Percentiles rank a stretch among this genome's conserved stretches.
These are phyloP conservation scores for Selaginella moellendorffii DNA, from an alignment of 75 land plant species.

Conservation along the genomic window DNA sequence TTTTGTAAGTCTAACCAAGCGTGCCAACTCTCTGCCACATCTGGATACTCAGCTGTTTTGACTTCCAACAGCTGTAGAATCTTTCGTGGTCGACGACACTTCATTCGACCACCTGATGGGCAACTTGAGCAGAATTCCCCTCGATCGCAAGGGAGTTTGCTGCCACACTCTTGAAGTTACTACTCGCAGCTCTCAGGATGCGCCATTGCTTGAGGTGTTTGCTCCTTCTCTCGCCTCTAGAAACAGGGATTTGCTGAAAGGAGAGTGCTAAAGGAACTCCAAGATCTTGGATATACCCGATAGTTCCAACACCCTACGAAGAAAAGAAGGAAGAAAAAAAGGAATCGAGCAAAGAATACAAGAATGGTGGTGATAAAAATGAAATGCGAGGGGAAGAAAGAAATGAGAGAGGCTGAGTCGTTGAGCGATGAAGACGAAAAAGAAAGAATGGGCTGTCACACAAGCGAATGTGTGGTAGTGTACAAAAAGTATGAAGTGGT, in stretches of 20 bases:
- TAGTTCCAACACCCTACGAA: too few relatives aligned
- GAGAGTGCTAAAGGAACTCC: slow-evolving; percentile 36
- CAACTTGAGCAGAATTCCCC: slow-evolving; percentile 35
- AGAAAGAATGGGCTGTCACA: too few relatives aligned
- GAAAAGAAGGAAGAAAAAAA: too few relatives aligned
- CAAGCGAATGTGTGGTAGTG: too few relatives aligned
- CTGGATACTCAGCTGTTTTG: slow-evolving; percentile 40
- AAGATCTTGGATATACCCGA: slow-evolving; percentile 30
- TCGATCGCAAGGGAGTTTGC: neutral
- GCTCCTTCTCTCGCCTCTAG: neutral
- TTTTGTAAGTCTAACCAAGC: too few relatives aligned
- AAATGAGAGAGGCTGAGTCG: too few relatives aligned
- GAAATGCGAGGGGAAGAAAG: too few relatives aligned
- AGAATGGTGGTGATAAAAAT: too few relatives aligned
- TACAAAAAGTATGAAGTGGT: too few relatives aligned
- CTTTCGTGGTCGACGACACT: slow-evolving; percentile 59
- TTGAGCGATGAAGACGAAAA: too few relatives aligned
- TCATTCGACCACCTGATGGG: slow-evolving; percentile 74
- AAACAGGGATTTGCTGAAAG: slow-evolving; percentile 45
- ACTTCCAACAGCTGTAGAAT: slow-evolving; percentile 68
- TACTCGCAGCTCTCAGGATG: slow-evolving; percentile 51
- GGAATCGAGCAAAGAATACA: too few relatives aligned
- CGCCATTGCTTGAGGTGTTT: slow-evolving; percentile 63
- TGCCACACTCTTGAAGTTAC: neutral
- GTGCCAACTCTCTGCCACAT: slow-evolving; percentile 15